Evolutionary conservation across 306 rosid species (phyloP), one percentile per base, ranked within the genome.

Genomic region (Fagus crenata): DNA sequence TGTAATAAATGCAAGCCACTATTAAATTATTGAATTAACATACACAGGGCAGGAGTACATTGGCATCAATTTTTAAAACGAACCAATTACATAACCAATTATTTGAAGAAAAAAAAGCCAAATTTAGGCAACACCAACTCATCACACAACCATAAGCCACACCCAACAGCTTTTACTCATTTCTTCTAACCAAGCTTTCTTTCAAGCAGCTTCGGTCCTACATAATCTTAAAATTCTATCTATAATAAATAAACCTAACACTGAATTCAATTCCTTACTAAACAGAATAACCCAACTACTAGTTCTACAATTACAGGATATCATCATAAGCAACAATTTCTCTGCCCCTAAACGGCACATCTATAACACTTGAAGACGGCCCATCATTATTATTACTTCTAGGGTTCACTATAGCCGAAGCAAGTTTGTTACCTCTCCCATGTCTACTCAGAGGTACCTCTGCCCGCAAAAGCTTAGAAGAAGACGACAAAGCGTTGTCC

Each of bases 321-420:
- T 92, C 98, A 81, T 94, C 97, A 79, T 94, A 94, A 49, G 93
- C 97, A 73, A 94, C 81, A 42, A 92, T 89, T 89, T 94, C 94
- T 82, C 97, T 85, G 46, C 90, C 90, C 83, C 68, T 79, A 63
- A 79, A 85, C 81, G 96, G 94, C 65, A 70, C 89, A 22, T 91
- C 86, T 12, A 77, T 80, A 61, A 40, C 84, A 33, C 77, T 75
- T 60, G 76, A 59, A 22, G 89, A 78, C 51, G 89, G 76, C 51
- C 51, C 51, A 37, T 56, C 74, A 82, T 74, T 71, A 7, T 71
- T 82, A 64, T 65, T 81, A 35, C 31, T 85, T 75, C 74, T 85
- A 56, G 97, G 86, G 39, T 86, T 90, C 81, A 83, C 93, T 53
- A 89, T 53, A 18, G 94, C 64, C 17, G 97, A 92, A 70, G 96